A percentile compares a stretch with the other conserved stretches of the same genome.
phyloP scores from a whole-genome alignment of 1,139 yeast species.

The Debaryomyces sp. region DNA sequence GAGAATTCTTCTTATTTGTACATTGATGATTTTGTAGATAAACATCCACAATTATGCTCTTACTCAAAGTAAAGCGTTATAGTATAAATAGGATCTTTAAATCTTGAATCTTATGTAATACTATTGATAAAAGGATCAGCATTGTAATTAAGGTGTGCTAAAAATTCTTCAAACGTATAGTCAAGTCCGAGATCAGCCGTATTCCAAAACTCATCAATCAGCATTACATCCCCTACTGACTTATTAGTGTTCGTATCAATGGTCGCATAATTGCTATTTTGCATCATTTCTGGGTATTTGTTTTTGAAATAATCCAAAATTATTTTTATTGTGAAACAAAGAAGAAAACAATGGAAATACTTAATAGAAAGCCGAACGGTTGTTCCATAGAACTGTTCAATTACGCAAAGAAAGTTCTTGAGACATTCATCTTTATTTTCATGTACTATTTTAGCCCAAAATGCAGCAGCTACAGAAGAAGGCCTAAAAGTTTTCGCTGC shows the following conservation, averaged over 20 bases:
- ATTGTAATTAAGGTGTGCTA: not conserved
- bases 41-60: no score
- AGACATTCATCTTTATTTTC: constrained; percentile 13
- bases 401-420: constrained; percentile 5
- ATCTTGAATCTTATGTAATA: not conserved
- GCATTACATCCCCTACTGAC: not conserved
- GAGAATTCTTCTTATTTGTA: no score
- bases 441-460: constrained; percentile 24
- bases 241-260: not conserved
- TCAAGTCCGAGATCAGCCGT: not conserved
- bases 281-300: not conserved
- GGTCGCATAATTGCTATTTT: not conserved
- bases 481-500: constrained; percentile 21
- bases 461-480: constrained; percentile 23
- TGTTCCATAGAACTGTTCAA: constrained; percentile 5
- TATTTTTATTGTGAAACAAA: not conserved
- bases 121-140: constrained; percentile 2
- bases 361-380: constrained; percentile 1
- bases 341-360: constrained; percentile 3
- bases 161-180: constrained; percentile 1
- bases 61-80: not conserved
- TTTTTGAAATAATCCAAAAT: constrained; percentile 5
- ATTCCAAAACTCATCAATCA: not conserved
- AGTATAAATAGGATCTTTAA: no score
- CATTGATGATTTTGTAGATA: no score